Evolutionary conservation across 495 filamentous ascomycete species (phyloP).

Genomic region (Neurospora sp.): DNA sequence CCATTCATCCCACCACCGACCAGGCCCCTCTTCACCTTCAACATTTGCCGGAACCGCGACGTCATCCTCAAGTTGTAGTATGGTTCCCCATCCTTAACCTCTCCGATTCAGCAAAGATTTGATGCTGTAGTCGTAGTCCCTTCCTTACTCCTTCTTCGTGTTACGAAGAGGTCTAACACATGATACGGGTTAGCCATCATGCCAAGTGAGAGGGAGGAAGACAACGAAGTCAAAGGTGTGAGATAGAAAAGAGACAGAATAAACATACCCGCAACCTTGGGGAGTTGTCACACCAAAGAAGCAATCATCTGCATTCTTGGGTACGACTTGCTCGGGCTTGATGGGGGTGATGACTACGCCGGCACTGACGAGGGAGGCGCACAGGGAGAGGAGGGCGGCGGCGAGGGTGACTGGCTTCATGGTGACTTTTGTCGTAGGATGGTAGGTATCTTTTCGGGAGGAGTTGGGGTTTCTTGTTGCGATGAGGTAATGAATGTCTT

Average conservation of each 20-base stretch:
- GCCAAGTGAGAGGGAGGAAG: background rate
- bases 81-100: too few species aligned
- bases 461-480: background rate
- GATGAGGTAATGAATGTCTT: background rate
- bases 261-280: conserved; percentile 32
- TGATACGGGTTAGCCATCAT: background rate
- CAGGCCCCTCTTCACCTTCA: background rate
- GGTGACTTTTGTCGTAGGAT: background rate
- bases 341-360: conserved; percentile 39
- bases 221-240: background rate
- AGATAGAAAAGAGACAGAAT: conserved; percentile 1
- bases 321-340: conserved; percentile 31
- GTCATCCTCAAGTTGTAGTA: background rate
- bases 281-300: conserved; percentile 40
- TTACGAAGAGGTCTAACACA: background rate
- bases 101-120: background rate
- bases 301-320: conserved; percentile 30
- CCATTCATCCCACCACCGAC: background rate
- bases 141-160: background rate
- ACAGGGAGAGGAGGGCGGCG: conserved; percentile 24
- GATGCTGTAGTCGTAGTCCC: background rate
- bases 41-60: background rate
- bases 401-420: conserved; percentile 31
- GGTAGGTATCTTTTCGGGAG: background rate
- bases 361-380: conserved; percentile 34